Base-by-base conservation (phyloP, 257 asterid genomes). In the Capsicum chinense region DNA sequence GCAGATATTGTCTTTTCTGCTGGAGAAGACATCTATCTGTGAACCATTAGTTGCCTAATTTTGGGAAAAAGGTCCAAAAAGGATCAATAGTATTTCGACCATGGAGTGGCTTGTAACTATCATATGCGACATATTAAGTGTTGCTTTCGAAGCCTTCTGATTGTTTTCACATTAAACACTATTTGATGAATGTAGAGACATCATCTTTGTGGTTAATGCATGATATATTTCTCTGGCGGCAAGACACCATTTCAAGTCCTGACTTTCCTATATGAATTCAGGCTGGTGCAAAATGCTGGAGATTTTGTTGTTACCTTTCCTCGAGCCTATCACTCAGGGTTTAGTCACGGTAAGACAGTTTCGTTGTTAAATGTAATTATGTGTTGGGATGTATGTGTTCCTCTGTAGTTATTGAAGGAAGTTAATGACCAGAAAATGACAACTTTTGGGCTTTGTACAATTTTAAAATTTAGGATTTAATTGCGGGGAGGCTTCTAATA, bases 231-330 rank as follows among this genome's bases (percentile, higher is more conserved):
- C 47, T 26, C 63, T 76, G 63, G 63, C 14, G 48, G 60, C 21
- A 52, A 52, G 63, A 52, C 63, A 52, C 21, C 48, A 33, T 78
- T 78, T 78, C 50, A 52, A 54, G 14, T 52, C 52, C 69, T 83
- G 70, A 83, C 57, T 48, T 17, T 78, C 67, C 70, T 79, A 37
- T 63, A 60, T 78, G 78, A 80, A 84, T 71, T 85, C 86, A 97
- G 99, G 97, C 86, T 97, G 92, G 97, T 97, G 86, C 99, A 97
- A 87, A 94, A 97, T 91, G 95, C 98, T 57, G 99, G 99, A 86
- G 99, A 97, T 79, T 95, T 95, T 90, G 99, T 97, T 64, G 97
- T 97, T 89, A 97, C 99, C 68, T 97, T 97, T 87, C 99, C 99
- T 84, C 91, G 99, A 88, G 99, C 99, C 85, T 97, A 97, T 88